Conservation (phyloP, 1,284 basidiomycete species). For the Cryptococcus jaspeensis region DNA sequence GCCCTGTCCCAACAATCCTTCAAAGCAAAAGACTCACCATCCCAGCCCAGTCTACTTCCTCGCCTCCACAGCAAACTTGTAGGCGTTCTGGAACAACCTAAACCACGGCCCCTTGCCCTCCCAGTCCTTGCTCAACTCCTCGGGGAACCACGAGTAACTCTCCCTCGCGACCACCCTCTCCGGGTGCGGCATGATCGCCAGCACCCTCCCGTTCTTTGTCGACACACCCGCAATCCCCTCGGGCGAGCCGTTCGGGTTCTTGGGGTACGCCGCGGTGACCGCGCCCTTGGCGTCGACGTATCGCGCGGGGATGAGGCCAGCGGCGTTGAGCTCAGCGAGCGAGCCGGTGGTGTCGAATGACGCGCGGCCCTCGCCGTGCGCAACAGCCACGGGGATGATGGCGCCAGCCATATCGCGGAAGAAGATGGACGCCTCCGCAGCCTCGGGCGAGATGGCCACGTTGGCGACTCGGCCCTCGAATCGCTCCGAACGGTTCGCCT, state of each 20-base stretch:
- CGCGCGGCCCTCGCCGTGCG: slow-evolving; percentile 92
- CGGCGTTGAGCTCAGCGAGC: slow-evolving; percentile 53
- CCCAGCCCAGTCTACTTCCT: slow-evolving; percentile 10
- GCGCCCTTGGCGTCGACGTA: slow-evolving; percentile 70
- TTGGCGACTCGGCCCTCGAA: slow-evolving; percentile 86
- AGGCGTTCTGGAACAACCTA: slow-evolving; percentile 86
- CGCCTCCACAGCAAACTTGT: slow-evolving; percentile 45
- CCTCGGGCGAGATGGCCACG: slow-evolving; percentile 68
- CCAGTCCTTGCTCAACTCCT: slow-evolving; percentile 61
- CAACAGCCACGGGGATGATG: slow-evolving; percentile 85
- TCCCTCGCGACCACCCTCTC: slow-evolving; percentile 74
- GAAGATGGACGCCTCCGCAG: slow-evolving; percentile 70
- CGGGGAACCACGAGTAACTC: slow-evolving; percentile 83
- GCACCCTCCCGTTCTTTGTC: slow-evolving; percentile 78
- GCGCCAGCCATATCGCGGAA: slow-evolving; percentile 83
- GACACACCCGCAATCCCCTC: slow-evolving; percentile 86
- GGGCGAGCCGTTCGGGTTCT: slow-evolving; percentile 92
- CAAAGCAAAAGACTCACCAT: not conserved
- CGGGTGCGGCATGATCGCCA: slow-evolving; percentile 96
- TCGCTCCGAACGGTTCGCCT: slow-evolving; percentile 80
- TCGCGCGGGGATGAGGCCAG: slow-evolving; percentile 65
- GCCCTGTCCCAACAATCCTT: not conserved
- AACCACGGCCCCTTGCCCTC: slow-evolving; percentile 88
- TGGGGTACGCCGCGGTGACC: slow-evolving; percentile 76
- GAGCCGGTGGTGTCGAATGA: slow-evolving; percentile 60